Percentiles rank a stretch among this genome's conserved stretches.
These are phyloP conservation scores for Penicillium taxi DNA, from an alignment of 495 filamentous ascomycete genomes.

Conservation along the genomic window DNA sequence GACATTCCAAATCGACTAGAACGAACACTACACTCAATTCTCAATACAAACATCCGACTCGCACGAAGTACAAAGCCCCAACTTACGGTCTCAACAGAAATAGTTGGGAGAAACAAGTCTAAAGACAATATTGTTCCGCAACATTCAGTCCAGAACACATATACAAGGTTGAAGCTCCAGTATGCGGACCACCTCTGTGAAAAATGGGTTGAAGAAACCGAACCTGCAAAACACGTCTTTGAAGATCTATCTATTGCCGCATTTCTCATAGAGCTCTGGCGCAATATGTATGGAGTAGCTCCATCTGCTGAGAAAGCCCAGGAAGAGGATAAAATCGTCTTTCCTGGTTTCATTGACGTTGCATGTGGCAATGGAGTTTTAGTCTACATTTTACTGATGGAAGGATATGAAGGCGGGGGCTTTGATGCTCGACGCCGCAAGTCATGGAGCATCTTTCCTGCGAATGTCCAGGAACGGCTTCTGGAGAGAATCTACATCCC, in stretches of 20 bases:
- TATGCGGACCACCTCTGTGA: conserved; percentile 62
- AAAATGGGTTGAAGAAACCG: conserved; percentile 76
- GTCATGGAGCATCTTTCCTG: conserved; percentile 68
- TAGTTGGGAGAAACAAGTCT: conserved; percentile 5
- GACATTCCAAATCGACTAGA: conserved; percentile 46
- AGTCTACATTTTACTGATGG: conserved; percentile 71
- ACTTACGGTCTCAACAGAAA: conserved; percentile 15
- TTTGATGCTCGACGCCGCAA: conserved; percentile 81
- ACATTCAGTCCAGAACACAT: conserved; percentile 68
- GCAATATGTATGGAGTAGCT: conserved; percentile 59
- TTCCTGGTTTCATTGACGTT: conserved; percentile 91
- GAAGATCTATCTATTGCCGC: conserved; percentile 90
- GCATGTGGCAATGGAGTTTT: conserved; percentile 93
- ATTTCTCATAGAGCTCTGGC: conserved; percentile 90
- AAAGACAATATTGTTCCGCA: conserved; percentile 76
- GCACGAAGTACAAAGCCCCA: conserved; percentile 49
- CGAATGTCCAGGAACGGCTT: conserved; percentile 46
- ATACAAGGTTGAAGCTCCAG: conserved; percentile 66
- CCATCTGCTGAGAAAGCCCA: conserved; percentile 16
- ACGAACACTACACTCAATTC: conserved; percentile 62
- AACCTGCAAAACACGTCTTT: conserved; percentile 87
- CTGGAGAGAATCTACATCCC: conserved; percentile 72
- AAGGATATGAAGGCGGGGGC: conserved; percentile 82
- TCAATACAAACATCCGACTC: conserved; percentile 69
- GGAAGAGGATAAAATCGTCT: conserved; percentile 20